Base-by-base conservation (phyloP, 306 rosid species). In the Hippophae tibetana region DNA sequence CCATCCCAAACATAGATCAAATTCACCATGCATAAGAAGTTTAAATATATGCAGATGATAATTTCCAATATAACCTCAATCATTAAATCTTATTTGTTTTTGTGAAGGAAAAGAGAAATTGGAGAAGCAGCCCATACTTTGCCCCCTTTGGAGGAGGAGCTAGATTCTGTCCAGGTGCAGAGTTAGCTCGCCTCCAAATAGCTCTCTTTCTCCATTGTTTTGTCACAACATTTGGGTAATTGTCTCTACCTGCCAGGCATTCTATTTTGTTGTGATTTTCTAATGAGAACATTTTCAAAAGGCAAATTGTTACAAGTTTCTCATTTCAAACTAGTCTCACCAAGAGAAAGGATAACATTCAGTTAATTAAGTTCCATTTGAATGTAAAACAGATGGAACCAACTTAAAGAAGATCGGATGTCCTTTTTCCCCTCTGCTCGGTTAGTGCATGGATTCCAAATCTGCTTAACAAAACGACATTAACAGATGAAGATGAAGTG, bases 131-230 rank as follows among this genome's bases (percentile, higher is more conserved):
- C 80, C 83, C 86, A 58, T 79, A 70, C 66, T 87, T 68, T 72
- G 78, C 92, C 47, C 97, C 97, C 42, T 90, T 90, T 58, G 97
- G 97, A 58, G 95, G 96, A 79, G 97, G 97, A 42, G 89, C 83
- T 44, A 82, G 97, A 65, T 85, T 90, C 62, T 90, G 97, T 76
- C 96, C 97, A 0, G 97, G 97, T 64, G 95, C 97, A 47, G 96
- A 90, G 62, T 48, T 90, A 47, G 89, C 92, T 64, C 97, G 92
- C 42, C 94, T 90, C 56, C 97, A 90, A 58, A 90, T 90, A 61
- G 88, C 97, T 55, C 51, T 90, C 26, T 90, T 90, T 68, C 94
- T 90, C 54, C 92, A 76, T 74, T 80, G 65, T 79, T 87, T 90
- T 64, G 77, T 83, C 7, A 90, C 92, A 23, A 69, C 75, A 6